Conservation (phyloP, 192 early-diverging fungal species). For the Coemansia biformis region DNA sequence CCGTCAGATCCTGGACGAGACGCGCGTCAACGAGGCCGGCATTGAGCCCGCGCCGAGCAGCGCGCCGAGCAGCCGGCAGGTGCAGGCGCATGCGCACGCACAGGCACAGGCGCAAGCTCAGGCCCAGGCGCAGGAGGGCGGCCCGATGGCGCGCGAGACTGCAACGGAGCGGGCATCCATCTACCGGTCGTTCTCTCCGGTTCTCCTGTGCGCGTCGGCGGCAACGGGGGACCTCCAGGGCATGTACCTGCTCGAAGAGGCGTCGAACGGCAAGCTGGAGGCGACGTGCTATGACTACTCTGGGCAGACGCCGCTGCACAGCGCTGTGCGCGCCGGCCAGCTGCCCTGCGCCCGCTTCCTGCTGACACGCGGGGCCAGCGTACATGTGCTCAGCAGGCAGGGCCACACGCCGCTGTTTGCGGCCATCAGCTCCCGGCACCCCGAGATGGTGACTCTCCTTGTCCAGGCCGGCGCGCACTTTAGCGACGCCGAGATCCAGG, state of each 20-base stretch:
- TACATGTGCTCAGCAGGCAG: constrained; percentile 81
- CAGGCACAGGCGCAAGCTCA: background rate
- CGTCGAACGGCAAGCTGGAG: constrained; percentile 53
- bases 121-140: constrained; percentile 1
- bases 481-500: constrained; percentile 70
- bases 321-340: constrained; percentile 76
- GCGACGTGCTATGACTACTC: constrained; percentile 78
- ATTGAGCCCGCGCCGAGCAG: constrained; percentile 19
- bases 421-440: constrained; percentile 60
- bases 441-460: constrained; percentile 64
- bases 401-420: constrained; percentile 89
- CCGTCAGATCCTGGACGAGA: constrained; percentile 48
- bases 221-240: constrained; percentile 81
- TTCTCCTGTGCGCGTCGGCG: constrained; percentile 81
- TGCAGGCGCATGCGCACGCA: background rate
- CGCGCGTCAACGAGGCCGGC: constrained; percentile 28
- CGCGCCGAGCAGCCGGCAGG: no score
- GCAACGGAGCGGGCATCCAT: constrained; percentile 60
- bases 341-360: constrained; percentile 68
- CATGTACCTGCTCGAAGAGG: constrained; percentile 58
- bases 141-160: constrained; percentile 25
- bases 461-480: constrained; percentile 84
- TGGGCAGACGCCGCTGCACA: constrained; percentile 78
- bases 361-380: constrained; percentile 76
- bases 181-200: constrained; percentile 73